Evolutionary conservation across 441 rosid species (phyloP).

Genomic region (Brassica hybrid): DNA sequence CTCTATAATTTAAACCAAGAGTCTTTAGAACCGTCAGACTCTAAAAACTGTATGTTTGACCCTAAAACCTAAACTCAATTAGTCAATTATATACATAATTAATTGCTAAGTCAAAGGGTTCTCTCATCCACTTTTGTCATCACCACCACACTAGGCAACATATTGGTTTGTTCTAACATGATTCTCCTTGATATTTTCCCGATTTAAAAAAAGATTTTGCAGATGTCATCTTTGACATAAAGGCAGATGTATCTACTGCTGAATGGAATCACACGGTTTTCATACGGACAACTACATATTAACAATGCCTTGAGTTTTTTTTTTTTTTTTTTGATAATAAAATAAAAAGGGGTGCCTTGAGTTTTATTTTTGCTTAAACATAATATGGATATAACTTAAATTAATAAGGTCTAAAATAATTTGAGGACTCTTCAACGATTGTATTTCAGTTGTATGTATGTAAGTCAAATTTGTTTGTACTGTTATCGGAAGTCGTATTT

Average conservation of each 20-base stretch:
- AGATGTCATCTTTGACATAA: slow-evolving; percentile 38
- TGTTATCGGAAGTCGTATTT: background rate
- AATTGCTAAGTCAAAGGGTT: slow-evolving; percentile 30
- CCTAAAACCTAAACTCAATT: background rate
- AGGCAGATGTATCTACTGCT: slow-evolving; percentile 15
- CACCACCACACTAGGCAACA: slow-evolving; percentile 32
- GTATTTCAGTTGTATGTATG: background rate
- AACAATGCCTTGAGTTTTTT: background rate
- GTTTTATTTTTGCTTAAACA: background rate
- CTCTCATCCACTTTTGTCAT: slow-evolving; percentile 39
- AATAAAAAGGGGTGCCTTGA: no score
- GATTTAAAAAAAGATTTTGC: slow-evolving; percentile 29
- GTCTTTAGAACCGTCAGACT: background rate
- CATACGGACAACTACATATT: slow-evolving; percentile 16
- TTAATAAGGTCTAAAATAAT: background rate
- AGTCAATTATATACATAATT: background rate
- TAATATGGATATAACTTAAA: background rate
- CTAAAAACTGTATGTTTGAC: background rate
- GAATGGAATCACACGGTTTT: slow-evolving; percentile 31
- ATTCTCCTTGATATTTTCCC: slow-evolving; percentile 39
- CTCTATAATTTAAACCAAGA: slow-evolving; percentile 5
- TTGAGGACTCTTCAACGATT: background rate
- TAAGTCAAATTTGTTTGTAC: background rate
- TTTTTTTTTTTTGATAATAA: no score
- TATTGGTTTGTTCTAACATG: slow-evolving; percentile 28